Evolutionary conservation across 768 basidiomycete species (phyloP).

Genomic region (Wakefieldia striispora): DNA sequence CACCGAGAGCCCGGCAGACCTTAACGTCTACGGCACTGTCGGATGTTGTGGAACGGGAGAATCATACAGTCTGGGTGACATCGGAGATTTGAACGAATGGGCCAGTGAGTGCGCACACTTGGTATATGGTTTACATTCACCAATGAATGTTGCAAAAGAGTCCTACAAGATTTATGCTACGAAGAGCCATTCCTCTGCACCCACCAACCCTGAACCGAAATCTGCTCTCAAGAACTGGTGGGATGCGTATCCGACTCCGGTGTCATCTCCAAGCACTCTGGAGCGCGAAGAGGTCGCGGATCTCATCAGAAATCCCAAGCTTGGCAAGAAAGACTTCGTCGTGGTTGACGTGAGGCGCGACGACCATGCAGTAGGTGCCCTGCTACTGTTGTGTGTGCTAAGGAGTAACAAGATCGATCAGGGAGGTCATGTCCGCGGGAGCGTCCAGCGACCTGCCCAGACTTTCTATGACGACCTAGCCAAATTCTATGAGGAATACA

Average conservation of each 20-base stretch:
- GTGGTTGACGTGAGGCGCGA: constrained; percentile 51
- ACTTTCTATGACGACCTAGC: constrained; percentile 47
- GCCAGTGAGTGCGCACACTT: constrained; percentile 34
- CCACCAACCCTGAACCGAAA: neutral
- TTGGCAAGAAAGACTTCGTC: constrained; percentile 29
- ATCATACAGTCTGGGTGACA: neutral
- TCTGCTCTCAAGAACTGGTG: constrained; percentile 44
- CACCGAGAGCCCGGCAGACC: constrained; percentile 39
- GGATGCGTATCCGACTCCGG: constrained; percentile 48
- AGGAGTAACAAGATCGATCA: constrained; percentile 17
- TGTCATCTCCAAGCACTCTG: constrained; percentile 31
- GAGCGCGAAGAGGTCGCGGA: constrained; percentile 39
- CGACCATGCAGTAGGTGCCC: constrained; percentile 39
- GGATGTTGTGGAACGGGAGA: constrained; percentile 7
- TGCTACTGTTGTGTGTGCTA: constrained; percentile 4
- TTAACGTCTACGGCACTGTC: constrained; percentile 35
- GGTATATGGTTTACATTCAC: neutral
- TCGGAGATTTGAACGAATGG: constrained; percentile 43
- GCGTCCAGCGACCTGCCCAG: constrained; percentile 48
- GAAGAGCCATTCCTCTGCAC: constrained; percentile 28
- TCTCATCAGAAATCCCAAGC: constrained; percentile 20
- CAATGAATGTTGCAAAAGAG: constrained; percentile 30
- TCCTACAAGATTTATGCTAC: constrained; percentile 48
- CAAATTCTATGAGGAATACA: constrained; percentile 40
- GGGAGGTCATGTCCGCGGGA: constrained; percentile 55